Percentiles rank a stretch among this genome's conserved stretches.
Evolutionary conservation across 345 rosid genomes (phyloP).

Genomic region (Camelina hispida): DNA sequence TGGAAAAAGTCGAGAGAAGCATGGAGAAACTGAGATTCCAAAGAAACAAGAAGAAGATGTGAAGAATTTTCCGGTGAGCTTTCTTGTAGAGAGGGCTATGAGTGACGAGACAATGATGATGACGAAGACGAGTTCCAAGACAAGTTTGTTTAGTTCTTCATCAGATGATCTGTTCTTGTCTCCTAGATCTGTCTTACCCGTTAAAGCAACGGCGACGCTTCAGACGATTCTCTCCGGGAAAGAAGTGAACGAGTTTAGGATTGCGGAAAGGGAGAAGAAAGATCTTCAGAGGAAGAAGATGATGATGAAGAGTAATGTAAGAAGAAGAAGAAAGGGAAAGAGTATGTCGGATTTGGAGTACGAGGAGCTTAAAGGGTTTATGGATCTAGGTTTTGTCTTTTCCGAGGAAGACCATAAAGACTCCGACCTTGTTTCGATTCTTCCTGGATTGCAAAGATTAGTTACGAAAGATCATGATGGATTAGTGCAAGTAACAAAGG

Average conservation of each 20-base stretch:
- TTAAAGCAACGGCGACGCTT: conserved; percentile 44
- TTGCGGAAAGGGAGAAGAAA: conserved; percentile 21
- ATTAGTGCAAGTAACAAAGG: conserved; percentile 15
- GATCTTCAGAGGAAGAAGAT: conserved; percentile 23
- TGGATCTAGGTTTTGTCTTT: conserved; percentile 81
- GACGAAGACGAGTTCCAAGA: conserved; percentile 35
- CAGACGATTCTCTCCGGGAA: conserved; percentile 61
- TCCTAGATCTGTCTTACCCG: conserved; percentile 50
- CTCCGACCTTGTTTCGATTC: conserved; percentile 53
- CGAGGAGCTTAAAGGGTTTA: conserved; percentile 73
- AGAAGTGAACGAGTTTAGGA: conserved; percentile 42
- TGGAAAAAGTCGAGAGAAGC: background rate
- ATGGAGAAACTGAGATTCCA: background rate
- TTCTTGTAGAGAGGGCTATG: conserved; percentile 46
- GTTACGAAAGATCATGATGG: conserved; percentile 34
- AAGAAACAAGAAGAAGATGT: conserved; percentile 34
- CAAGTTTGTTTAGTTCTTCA: conserved; percentile 42
- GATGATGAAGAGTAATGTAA: conserved; percentile 14
- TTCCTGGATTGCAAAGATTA: conserved; percentile 68
- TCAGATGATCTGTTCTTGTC: conserved; percentile 48
- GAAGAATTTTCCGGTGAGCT: conserved; percentile 31
- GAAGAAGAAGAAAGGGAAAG: conserved; percentile 46
- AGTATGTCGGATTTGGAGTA: conserved; percentile 71
- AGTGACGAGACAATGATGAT: conserved; percentile 54
- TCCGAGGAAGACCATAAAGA: conserved; percentile 63